phyloP scores from a whole-genome alignment of 257 asterid species.

The Buddleja alternifolia region DNA sequence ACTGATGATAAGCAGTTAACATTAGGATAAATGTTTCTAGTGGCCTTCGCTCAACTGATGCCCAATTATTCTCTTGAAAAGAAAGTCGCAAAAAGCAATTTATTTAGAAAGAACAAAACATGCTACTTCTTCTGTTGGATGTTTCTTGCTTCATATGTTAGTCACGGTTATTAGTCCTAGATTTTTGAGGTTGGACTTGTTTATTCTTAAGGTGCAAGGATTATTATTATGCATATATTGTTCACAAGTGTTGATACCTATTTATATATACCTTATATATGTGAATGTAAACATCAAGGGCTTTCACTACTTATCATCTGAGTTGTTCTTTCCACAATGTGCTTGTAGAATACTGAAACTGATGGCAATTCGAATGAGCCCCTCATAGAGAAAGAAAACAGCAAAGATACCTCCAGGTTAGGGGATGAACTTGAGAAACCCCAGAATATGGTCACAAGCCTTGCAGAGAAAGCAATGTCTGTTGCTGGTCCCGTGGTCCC shows the following conservation, averaged over 20 bases:
- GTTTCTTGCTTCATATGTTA: conserved; percentile 17
- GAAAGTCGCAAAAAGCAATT: neutral
- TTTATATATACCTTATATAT: conserved; percentile 7
- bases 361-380: conserved; percentile 40
- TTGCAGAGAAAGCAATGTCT: conserved; percentile 96
- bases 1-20: neutral
- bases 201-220: conserved; percentile 20
- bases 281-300: conserved; percentile 5
- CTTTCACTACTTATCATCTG: conserved; percentile 13
- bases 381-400: conserved; percentile 39
- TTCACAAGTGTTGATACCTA: conserved; percentile 20
- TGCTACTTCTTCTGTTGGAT: conserved; percentile 12
- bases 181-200: conserved; percentile 20
- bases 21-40: neutral
- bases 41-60: conserved; percentile 20
- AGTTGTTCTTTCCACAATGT: conserved; percentile 27
- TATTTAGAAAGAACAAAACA: conserved; percentile 1
- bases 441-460: conserved; percentile 67
- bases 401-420: conserved; percentile 37
- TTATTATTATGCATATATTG: conserved; percentile 9
- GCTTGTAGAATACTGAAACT: conserved; percentile 55
- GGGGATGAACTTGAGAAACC: conserved; percentile 46
- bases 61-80: neutral
- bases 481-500: conserved; percentile 97
- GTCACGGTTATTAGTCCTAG: conserved; percentile 1